Conservation (phyloP, 768 basidiomycete species). For the Crepidotus variabilis region DNA sequence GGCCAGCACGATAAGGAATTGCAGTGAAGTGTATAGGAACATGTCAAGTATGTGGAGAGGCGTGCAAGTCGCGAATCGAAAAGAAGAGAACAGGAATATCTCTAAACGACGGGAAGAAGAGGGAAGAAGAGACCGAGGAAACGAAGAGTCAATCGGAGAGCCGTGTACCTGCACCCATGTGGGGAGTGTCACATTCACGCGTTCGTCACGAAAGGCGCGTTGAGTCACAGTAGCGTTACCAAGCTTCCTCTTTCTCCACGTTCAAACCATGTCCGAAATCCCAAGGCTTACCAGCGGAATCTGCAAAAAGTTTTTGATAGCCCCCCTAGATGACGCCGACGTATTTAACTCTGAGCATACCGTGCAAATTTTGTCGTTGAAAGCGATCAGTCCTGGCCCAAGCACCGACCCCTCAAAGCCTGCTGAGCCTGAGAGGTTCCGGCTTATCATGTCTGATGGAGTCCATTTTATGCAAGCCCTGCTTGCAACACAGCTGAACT, state of each 20-base stretch:
- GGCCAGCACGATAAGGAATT: too few species aligned
- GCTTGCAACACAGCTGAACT: constrained; percentile 90
- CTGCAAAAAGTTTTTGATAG: constrained; percentile 43
- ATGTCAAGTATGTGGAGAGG: too few species aligned
- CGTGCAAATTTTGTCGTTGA: constrained; percentile 81
- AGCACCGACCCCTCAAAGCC: constrained; percentile 23
- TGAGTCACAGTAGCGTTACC: constrained; percentile 22
- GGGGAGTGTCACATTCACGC: neutral
- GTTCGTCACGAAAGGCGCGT: constrained; percentile 16
- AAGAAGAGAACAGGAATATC: too few species aligned
- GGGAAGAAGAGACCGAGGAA: too few species aligned
- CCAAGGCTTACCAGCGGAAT: constrained; percentile 58
- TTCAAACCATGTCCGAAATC: constrained; percentile 27
- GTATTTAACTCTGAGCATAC: constrained; percentile 45
- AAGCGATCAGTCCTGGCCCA: constrained; percentile 53
- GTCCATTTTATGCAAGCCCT: constrained; percentile 85
- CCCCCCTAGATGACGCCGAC: constrained; percentile 37
- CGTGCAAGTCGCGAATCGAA: too few species aligned
- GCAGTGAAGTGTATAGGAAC: too few species aligned
- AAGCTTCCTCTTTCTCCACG: constrained; percentile 17
- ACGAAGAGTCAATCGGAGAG: too few species aligned
- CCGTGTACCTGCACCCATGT: too few species aligned
- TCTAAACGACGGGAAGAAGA: too few species aligned
- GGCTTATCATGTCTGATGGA: constrained; percentile 91
- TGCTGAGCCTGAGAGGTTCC: constrained; percentile 49